Evolutionary conservation across 2,329 filamentous ascomycete genomes (phyloP), one percentile per base, ranked within the genome.

Genomic region (Ophiostoma perfectum): DNA sequence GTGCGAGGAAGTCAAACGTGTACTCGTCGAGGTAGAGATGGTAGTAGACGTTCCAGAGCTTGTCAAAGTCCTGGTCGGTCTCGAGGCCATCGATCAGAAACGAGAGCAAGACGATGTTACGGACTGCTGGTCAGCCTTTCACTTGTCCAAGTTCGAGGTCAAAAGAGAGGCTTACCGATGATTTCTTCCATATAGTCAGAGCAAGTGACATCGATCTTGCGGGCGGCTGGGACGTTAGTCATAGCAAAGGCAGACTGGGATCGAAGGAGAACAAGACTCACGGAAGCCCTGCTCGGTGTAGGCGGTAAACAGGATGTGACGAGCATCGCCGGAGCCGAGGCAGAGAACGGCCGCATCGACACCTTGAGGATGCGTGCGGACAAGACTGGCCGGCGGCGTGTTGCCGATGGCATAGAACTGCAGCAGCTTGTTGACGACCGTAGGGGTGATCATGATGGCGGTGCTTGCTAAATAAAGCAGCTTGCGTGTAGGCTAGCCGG

Each of bases 31-130:
- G 70, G 49, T 78, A 80, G 4, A 84, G 72, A 71, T 87, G 79
- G 74, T 86, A 86, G 75, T 85, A 88, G 47, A 84, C 75, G 68
- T 83, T 80, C 84, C 84, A 88, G 3, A 83, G 75, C 7, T 72
- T 66, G 1, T 78, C 74, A 12, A 67, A 9, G 0, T 70, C 66
- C 12, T 73, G 69, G 39, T 67, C 58, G 36, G 64, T 47, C 27
- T 27, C 41, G 14, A 74, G 69, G 41, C 77, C 73, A n/a, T 84
- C 82, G 6, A 83, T 65, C 52, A 88, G 74, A 2, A 87, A 74
- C 0, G 81, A 82, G 44, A 86, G 76, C 0, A 87, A 75, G 2
- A 88, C 70, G 42, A 83, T 74, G 73, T 88, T 88, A 2, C 86
- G 81, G 41, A 84, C 86, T 86, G 16, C 4, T 8, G n/a, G 27